Evolutionary conservation across 129 eudicot species (phyloP).

Genomic region (Solidago caesia): DNA sequence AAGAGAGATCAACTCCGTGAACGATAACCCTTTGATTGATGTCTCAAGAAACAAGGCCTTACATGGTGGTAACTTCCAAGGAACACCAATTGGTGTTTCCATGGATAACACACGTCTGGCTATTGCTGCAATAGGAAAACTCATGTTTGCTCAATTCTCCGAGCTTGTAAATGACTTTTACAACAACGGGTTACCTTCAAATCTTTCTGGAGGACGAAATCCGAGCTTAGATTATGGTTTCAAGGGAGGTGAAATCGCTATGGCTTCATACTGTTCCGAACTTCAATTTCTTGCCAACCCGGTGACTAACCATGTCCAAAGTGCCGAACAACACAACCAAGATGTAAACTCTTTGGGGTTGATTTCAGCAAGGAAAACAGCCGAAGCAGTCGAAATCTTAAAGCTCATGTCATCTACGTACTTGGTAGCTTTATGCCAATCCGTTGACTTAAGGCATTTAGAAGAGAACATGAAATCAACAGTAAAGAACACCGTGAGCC

Average conservation of each 20-base stretch:
- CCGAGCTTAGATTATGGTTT: conserved; percentile 87
- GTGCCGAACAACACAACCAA: conserved; percentile 94
- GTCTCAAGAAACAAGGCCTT: conserved; percentile 79
- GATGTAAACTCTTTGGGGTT: conserved; percentile 83
- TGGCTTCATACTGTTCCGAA: conserved; percentile 86
- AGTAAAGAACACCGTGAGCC: conserved; percentile 71
- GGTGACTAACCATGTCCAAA: conserved; percentile 79
- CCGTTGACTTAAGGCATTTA: conserved; percentile 73
- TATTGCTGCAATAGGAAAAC: conserved; percentile 68
- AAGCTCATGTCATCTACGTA: conserved; percentile 74
- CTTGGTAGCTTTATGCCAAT: conserved; percentile 75
- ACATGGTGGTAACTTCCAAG: conserved; percentile 89
- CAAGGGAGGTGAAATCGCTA: conserved; percentile 80
- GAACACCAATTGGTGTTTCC: conserved; percentile 82
- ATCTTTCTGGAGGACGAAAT: conserved; percentile 69
- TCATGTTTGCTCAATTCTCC: conserved; percentile 79
- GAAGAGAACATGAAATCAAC: conserved; percentile 72
- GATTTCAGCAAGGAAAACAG: conserved; percentile 68
- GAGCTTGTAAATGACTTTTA: conserved; percentile 81
- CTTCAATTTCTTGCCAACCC: conserved; percentile 85
- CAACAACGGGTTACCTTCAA: conserved; percentile 85
- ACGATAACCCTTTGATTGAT: conserved; percentile 85
- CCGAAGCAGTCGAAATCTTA: conserved; percentile 76
- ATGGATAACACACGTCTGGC: conserved; percentile 83
- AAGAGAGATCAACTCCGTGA: conserved; percentile 81